Percentiles rank a stretch among this genome's conserved stretches.
phyloP scores from a whole-genome alignment of 75 land plant species.

The Sequoiadendron giganteum region DNA sequence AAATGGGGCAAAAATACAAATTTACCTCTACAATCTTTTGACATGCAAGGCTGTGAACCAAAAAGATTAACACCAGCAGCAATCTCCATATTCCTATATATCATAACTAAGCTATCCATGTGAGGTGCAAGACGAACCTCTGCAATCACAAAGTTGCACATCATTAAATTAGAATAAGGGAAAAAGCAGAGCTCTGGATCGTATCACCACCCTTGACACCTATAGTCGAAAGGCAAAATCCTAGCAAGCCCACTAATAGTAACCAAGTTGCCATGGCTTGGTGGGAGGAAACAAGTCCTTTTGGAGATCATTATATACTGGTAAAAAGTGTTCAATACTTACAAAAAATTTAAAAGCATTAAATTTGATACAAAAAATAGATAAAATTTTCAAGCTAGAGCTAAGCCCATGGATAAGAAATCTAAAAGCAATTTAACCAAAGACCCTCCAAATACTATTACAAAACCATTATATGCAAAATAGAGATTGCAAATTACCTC shows the following conservation, averaged over 20 bases:
- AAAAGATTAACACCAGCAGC: conserved; percentile 57
- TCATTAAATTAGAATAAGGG: neutral
- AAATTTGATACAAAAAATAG: neutral
- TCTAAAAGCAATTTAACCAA: neutral
- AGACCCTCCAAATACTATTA: neutral
- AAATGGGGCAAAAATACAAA: neutral
- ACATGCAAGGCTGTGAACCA: conserved; percentile 35
- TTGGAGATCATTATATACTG: neutral
- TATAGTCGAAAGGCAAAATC: neutral
- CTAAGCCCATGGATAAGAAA: neutral
- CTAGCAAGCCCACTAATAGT: neutral
- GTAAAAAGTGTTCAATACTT: neutral
- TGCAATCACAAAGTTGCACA: conserved; percentile 21
- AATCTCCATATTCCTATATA: conserved; percentile 74
- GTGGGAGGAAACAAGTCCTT: neutral
- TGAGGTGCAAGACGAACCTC: conserved; percentile 81
- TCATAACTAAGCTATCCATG: conserved; percentile 79
- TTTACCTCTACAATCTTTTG: conserved; percentile 29
- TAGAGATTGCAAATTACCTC: conserved; percentile 43
- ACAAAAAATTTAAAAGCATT: neutral
- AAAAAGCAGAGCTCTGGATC: neutral
- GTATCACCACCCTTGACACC: no score
- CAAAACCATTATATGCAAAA: neutral
- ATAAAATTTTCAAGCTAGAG: neutral
- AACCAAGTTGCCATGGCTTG: neutral